Evolutionary conservation across 148 eudicot species (phyloP).

Genomic region (Euryodendron excelsum): DNA sequence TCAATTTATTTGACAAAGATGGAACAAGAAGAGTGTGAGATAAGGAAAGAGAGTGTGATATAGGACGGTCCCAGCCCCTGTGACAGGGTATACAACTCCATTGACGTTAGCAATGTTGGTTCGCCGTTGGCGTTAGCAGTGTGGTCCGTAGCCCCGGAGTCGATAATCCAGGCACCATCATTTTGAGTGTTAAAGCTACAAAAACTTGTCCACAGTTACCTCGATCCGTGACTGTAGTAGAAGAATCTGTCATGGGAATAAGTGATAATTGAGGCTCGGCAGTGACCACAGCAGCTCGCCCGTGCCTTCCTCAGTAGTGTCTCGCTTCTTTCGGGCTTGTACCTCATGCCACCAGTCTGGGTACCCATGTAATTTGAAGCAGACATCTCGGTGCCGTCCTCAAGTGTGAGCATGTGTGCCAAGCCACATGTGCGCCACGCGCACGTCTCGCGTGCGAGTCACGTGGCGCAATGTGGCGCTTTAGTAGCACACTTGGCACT

Average conservation of each 20-base stretch:
- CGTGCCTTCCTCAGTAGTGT: not conserved
- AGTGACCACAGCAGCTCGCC: not conserved
- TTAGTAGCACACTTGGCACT: too few species aligned
- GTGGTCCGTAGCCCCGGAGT: not conserved
- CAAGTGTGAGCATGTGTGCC: too few species aligned
- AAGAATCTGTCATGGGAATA: not conserved
- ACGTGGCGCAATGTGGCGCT: too few species aligned
- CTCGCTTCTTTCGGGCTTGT: not conserved
- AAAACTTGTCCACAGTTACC: not conserved
- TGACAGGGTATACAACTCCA: not conserved
- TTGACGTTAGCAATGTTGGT: not conserved
- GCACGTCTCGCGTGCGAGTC: too few species aligned
- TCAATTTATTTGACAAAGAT: not conserved
- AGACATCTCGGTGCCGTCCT: too few species aligned
- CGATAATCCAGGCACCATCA: not conserved
- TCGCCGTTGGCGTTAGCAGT: not conserved
- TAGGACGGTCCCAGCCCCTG: not conserved
- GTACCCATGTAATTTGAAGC: too few species aligned
- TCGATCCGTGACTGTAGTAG: not conserved
- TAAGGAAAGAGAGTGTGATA: not conserved
- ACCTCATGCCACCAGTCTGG: not conserved
- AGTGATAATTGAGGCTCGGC: not conserved
- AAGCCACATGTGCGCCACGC: too few species aligned
- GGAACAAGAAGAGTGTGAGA: not conserved
- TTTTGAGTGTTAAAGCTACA: not conserved